A percentile compares a stretch with the other conserved stretches of the same genome.
phyloP scores from a whole-genome alignment of 2,329 filamentous ascomycete species.

The Lachnellula subtilissima region DNA sequence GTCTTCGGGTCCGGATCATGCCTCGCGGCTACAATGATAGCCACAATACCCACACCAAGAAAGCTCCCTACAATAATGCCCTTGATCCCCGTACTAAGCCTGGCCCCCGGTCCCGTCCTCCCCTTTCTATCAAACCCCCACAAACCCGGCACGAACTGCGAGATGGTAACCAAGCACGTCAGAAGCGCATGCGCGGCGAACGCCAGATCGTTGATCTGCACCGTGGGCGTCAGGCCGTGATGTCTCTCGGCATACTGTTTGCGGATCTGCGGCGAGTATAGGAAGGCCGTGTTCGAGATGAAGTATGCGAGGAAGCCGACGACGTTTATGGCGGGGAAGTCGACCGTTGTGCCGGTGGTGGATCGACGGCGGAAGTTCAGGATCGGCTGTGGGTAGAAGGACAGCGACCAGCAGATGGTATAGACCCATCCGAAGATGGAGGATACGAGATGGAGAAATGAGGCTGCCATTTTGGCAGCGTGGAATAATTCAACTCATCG shows the following conservation, averaged over 20 bases:
- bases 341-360: conserved; percentile 78
- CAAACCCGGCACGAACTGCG: conserved; percentile 65
- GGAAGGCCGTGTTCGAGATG: conserved; percentile 65
- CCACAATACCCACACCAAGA: conserved; percentile 46
- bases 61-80: conserved; percentile 68
- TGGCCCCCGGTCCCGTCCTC: conserved; percentile 45
- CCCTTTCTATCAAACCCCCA: conserved; percentile 70
- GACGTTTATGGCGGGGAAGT: conserved; percentile 75
- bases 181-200: conserved; percentile 80
- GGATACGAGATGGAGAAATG: conserved; percentile 46
- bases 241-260: conserved; percentile 80
- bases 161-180: conserved; percentile 67
- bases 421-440: conserved; percentile 71
- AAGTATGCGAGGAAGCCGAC: conserved; percentile 71
- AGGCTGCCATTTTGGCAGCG: conserved; percentile 22
- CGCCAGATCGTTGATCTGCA: conserved; percentile 82
- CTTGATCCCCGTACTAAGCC: conserved; percentile 55
- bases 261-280: conserved; percentile 73
- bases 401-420: conserved; percentile 73
- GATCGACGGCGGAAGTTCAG: conserved; percentile 73
- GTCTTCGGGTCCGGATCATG: conserved; percentile 36
- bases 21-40: conserved; percentile 40
- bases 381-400: conserved; percentile 88
- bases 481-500: conserved; percentile 5
- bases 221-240: conserved; percentile 70